These are phyloP conservation scores for Amanita polypyramis DNA, from an alignment of 768 basidiomycete genomes.

Conservation along the genomic window DNA sequence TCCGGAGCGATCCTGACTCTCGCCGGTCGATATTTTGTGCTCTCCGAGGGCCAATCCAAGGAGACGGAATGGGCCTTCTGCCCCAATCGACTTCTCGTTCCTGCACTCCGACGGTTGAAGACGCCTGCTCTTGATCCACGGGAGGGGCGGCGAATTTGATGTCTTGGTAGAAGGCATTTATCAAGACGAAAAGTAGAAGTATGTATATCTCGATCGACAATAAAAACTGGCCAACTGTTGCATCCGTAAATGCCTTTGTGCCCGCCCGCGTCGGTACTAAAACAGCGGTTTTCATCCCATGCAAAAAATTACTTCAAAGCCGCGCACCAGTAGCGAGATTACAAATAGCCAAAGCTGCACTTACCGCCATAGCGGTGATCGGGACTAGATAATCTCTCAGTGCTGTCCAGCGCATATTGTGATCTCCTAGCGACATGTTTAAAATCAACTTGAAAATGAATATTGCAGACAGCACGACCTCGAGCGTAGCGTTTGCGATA, in stretches of 20 bases:
- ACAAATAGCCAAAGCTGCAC: conserved; percentile 41
- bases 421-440: conserved; percentile 40
- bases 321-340: conserved; percentile 49
- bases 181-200: conserved; percentile 46
- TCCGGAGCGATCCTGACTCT: background rate
- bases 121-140: background rate
- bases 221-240: conserved; percentile 54
- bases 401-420: conserved; percentile 28
- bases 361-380: conserved; percentile 41
- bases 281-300: conserved; percentile 5
- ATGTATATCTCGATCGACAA: conserved; percentile 56
- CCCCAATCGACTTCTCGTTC: background rate
- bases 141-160: conserved; percentile 4
- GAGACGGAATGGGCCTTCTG: background rate
- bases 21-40: background rate
- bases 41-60: conserved; percentile 4
- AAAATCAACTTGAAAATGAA: conserved; percentile 54
- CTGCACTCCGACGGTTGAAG: background rate
- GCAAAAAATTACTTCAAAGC: conserved; percentile 1
- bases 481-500: conserved; percentile 40
- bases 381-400: conserved; percentile 38
- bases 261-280: background rate
- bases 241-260: conserved; percentile 61
- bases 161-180: conserved; percentile 27
- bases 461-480: conserved; percentile 46